A percentile compares a stretch with the other conserved stretches of the same genome.
Conservation (phyloP, 768 basidiomycete genomes). For the Ramaria rubella region DNA sequence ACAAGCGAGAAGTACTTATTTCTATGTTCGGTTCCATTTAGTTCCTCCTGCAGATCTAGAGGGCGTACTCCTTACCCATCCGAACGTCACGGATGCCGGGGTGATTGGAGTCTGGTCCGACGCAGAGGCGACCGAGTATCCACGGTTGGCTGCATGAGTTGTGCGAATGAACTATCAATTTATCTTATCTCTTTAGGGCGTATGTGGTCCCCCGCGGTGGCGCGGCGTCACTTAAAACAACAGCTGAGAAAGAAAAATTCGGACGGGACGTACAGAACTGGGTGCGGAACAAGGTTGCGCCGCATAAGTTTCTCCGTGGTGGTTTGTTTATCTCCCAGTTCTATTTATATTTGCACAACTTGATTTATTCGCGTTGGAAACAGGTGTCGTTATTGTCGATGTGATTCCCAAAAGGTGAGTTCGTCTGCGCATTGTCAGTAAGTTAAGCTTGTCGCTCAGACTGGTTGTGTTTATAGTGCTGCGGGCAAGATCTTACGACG, state of each 20-base stretch:
- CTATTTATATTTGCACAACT: not conserved
- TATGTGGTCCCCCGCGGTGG: slow-evolving; percentile 29
- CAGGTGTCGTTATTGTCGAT: slow-evolving; percentile 49
- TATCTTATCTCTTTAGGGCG: slow-evolving; percentile 18
- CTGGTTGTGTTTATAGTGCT: slow-evolving; percentile 35
- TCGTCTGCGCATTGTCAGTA: not conserved
- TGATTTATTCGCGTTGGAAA: not conserved
- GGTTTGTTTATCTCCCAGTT: slow-evolving; percentile 27
- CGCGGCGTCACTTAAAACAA: slow-evolving; percentile 13
- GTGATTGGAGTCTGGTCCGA: slow-evolving; percentile 70
- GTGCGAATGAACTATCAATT: not conserved
- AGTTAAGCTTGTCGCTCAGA: not conserved
- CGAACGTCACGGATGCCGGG: slow-evolving; percentile 48
- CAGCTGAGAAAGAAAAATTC: slow-evolving; percentile 37
- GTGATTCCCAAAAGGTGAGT: slow-evolving; percentile 50
- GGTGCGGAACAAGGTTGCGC: slow-evolving; percentile 58
- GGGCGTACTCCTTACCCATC: slow-evolving; percentile 11
- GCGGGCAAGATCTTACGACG: slow-evolving; percentile 84
- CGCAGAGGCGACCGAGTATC: slow-evolving; percentile 74
- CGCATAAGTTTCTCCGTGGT: slow-evolving; percentile 72
- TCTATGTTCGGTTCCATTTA: slow-evolving; percentile 29
- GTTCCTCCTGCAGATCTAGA: slow-evolving; percentile 9
- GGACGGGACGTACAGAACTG: slow-evolving; percentile 51
- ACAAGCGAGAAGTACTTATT: not conserved
- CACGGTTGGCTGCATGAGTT: slow-evolving; percentile 43